Base-by-base conservation (phyloP, 352 stramenopile genomes). In the Phytophthora litchii region DNA sequence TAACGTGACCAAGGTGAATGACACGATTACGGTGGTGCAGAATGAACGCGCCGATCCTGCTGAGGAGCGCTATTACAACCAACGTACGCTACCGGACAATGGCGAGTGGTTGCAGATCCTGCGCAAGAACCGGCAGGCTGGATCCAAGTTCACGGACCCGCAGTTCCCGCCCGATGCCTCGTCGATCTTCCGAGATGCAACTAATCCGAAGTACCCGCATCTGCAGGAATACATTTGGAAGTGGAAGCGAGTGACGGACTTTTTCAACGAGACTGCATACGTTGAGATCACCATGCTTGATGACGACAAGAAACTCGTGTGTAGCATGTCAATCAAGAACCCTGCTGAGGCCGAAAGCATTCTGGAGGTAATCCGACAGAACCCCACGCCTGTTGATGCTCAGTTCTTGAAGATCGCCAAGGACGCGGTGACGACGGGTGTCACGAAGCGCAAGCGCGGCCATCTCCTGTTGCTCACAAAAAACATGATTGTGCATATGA, bases 261-360 rank as follows among this genome's bases (percentile, higher is more conserved):
- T 94, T 51, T 94, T 94, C 64, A 85, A 89, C 45, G 81, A 92
- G 55, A 91, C 78, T 19, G 83, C 81, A 59, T 94, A 89, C 44
- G 83, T 91, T 25, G 85, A 94, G 53, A 83, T 94, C 46, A 91
- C 83, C 7, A 92, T 94, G 80, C 34, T 94, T 19, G 85, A 94
- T 46, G 80, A 94, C 51, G 80, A 66, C 40, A 89, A 92, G 61
- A 88, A 89, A 41, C 78, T 92, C 7, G 76, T 94, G 17, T 92
- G 83, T 43, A 89, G 79, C 10, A 94, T 92, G 64, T 84, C 85
- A 7, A 89, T 94, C 58, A 94, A 94, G 66, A 86, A 74, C 11
- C 55, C 76, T 0, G 80, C 80, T 32, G 85, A 94, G 48, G 83
- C 85, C 3, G 85, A 94, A 38, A 88, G 60, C 36, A 92, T 94